phyloP scores from a whole-genome alignment of 2,329 filamentous ascomycete species.

The Lachnellula cervina region DNA sequence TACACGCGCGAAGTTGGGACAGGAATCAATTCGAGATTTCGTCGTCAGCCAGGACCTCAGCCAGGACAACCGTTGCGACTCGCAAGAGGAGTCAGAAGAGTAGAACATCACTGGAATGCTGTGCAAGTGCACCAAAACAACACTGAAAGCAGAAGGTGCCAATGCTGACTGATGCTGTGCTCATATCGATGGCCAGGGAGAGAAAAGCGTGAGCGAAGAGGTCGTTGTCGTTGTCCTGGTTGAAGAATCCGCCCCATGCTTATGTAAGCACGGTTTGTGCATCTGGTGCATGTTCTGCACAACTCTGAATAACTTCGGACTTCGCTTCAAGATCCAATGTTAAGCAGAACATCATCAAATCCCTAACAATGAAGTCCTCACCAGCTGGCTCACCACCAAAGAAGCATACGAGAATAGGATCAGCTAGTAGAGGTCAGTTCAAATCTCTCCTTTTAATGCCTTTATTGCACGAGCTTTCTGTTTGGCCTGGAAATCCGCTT shows the following conservation, averaged over 20 bases:
- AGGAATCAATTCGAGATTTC: too few species aligned
- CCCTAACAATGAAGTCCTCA: slow-evolving; percentile 17
- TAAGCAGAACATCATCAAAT: neutral
- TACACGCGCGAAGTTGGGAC: too few species aligned
- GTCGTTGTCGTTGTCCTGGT: neutral
- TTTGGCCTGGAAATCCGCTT: neutral
- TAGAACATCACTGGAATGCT: too few species aligned
- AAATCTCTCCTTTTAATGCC: neutral
- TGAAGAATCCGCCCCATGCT: neutral
- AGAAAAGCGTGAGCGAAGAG: neutral
- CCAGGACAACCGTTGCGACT: too few species aligned
- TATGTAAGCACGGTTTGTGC: neutral
- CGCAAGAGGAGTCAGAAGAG: too few species aligned
- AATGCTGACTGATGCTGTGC: neutral
- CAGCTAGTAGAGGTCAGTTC: slow-evolving; percentile 22
- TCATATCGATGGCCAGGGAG: neutral
- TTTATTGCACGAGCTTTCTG: neutral
- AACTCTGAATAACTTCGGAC: neutral
- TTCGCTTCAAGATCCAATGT: neutral
- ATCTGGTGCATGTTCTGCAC: neutral
- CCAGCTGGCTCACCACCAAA: slow-evolving; percentile 15
- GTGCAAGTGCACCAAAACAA: too few species aligned
- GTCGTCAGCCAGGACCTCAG: too few species aligned
- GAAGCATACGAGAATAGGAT: slow-evolving; percentile 20
- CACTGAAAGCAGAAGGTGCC: too few species aligned